These are phyloP conservation scores for Cystobasidium ongulense DNA, from an alignment of 768 basidiomycete species.

Conservation along the genomic window DNA sequence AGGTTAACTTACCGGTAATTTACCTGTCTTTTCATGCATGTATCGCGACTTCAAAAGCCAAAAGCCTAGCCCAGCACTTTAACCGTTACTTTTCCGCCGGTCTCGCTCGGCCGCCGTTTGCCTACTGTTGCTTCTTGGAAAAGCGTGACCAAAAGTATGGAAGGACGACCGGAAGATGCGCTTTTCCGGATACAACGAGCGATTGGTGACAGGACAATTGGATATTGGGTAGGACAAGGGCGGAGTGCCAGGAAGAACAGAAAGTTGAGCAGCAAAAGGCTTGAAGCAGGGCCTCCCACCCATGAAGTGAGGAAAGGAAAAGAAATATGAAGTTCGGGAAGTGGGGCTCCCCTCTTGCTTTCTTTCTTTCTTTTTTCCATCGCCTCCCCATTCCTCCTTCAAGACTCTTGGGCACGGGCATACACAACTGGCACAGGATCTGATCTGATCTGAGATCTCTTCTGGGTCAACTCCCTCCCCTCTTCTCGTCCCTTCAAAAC, in stretches of 20 bases:
- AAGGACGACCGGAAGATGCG: background rate
- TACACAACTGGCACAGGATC: too few relatives aligned
- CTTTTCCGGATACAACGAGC: background rate
- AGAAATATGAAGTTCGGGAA: background rate
- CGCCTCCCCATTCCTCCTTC: background rate
- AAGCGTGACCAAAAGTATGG: background rate
- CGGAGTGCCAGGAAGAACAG: background rate
- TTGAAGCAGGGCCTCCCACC: background rate
- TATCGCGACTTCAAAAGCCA: too few relatives aligned
- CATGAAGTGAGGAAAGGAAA: too few relatives aligned
- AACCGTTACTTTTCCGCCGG: background rate
- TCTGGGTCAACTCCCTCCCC: background rate
- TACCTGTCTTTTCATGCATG: too few relatives aligned
- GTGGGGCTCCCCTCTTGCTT: background rate
- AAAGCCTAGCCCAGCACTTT: background rate
- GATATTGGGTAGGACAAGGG: background rate
- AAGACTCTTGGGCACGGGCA: too few relatives aligned
- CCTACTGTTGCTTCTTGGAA: too few relatives aligned
- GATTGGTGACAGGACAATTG: background rate
- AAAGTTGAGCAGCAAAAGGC: background rate
- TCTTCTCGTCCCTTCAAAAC: background rate
- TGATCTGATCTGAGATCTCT: too few relatives aligned
- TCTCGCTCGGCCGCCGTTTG: too few relatives aligned
- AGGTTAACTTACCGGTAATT: too few relatives aligned
- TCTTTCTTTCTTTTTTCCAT: background rate